These are phyloP conservation scores for Epicoccum nigrum DNA, from an alignment of 2,329 filamentous ascomycete species.

Conservation along the genomic window DNA sequence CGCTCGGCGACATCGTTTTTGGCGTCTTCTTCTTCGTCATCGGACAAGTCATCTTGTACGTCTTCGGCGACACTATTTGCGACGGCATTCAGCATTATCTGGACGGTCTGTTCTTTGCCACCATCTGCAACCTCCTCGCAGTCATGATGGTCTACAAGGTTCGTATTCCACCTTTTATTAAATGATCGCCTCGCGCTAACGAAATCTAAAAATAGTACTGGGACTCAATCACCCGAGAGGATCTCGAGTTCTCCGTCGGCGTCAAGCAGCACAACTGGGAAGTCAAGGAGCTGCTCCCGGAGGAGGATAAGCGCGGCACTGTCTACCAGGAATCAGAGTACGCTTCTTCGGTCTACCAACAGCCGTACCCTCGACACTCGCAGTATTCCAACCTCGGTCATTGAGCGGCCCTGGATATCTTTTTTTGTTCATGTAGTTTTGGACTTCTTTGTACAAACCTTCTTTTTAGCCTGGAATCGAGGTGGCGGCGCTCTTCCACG, in stretches of 20 bases:
- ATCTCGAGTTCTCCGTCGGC: constrained; percentile 96
- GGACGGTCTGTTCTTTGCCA: constrained; percentile 93
- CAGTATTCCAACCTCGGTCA: constrained; percentile 45
- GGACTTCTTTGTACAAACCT: constrained; percentile 7
- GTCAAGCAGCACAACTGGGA: constrained; percentile 98
- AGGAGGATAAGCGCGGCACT: constrained; percentile 80
- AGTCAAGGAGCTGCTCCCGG: constrained; percentile 81
- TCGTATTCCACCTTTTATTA: constrained; percentile 27
- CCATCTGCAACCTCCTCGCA: constrained; percentile 87
- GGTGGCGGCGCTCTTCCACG: constrained; percentile 1
- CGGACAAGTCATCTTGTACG: constrained; percentile 92
- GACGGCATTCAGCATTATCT: constrained; percentile 85
- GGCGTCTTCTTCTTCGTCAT: constrained; percentile 89
- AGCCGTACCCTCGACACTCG: constrained; percentile 39
- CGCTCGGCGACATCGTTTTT: constrained; percentile 87
- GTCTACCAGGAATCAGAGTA: constrained; percentile 72
- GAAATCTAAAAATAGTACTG: constrained; percentile 71
- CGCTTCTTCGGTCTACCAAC: constrained; percentile 55
- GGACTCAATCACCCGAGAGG: constrained; percentile 98
- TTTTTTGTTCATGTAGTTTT: constrained; percentile 10
- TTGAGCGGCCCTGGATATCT: constrained; percentile 14
- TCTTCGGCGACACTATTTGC: constrained; percentile 85
- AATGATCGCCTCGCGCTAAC: constrained; percentile 24
- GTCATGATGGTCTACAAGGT: constrained; percentile 99
- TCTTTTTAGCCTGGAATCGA: background rate